Evolutionary conservation across 2,329 filamentous ascomycete genomes (phyloP).

Genomic region (Aspergillus hortae): DNA sequence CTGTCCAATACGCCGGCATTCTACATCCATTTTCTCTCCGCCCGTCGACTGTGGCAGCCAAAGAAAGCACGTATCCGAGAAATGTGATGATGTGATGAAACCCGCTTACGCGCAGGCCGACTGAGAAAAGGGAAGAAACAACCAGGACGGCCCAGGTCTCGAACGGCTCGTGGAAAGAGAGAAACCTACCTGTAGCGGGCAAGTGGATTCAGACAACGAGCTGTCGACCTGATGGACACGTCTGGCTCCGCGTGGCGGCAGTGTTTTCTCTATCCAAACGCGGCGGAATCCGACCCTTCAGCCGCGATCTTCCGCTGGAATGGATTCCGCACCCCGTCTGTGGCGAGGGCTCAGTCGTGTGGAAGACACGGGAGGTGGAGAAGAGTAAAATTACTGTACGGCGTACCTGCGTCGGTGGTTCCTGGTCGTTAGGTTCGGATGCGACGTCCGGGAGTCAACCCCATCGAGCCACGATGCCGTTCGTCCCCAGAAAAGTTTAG

Average conservation of each 20-base stretch:
- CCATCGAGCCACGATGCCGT: not conserved
- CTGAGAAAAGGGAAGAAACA: not conserved
- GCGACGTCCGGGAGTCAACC: too few species aligned
- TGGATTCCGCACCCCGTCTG: constrained; percentile 1
- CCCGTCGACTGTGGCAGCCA: not conserved
- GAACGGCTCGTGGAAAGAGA: not conserved
- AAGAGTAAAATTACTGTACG: not conserved
- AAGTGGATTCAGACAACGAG: not conserved
- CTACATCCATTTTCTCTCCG: not conserved
- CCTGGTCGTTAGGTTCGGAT: too few species aligned
- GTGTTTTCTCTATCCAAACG: not conserved
- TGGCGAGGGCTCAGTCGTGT: constrained; percentile 4
- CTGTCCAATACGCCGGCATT: not conserved
- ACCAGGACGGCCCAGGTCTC: not conserved
- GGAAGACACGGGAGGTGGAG: not conserved
- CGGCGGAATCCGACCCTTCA: not conserved
- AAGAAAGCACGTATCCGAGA: not conserved
- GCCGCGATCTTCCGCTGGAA: constrained; percentile 7
- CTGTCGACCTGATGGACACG: not conserved
- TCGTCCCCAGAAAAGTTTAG: not conserved
- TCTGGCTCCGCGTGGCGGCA: constrained; percentile 1
- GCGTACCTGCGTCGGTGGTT: not conserved
- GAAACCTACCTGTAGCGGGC: not conserved
- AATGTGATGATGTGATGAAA: constrained; percentile 5
- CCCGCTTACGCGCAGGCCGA: constrained; percentile 6